Evolutionary conservation across 225 moss, liverwort and hornwort species (phyloP), one percentile per base, ranked within the genome.

Genomic region (Marchantia polymorpha): DNA sequence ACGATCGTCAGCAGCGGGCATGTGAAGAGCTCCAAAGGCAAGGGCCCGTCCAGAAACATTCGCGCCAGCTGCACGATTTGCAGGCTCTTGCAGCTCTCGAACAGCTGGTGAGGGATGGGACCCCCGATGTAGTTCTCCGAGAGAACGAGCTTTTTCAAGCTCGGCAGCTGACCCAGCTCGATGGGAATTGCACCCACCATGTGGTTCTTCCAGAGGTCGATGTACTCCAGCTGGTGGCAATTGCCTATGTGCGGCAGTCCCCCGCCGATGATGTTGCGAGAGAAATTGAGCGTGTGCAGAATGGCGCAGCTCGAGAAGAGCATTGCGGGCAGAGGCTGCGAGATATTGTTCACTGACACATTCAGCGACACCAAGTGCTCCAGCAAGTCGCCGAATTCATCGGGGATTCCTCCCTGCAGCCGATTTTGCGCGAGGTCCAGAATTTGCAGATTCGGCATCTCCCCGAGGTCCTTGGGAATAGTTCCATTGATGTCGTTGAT

Each of bases 1-100:
- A 94, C 55, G 68, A 85, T 63, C 80, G 55, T 31, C 56, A 94
- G 77, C 46, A 77, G 82, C 19, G 81, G 69, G 74, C 90, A 94
- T 49, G 80, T 51, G 20, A 72, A 63, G 0, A 87, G 13, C 46
- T 81, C 74, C 22, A 30, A 50, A 23, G 87, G 87, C 14, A 87
- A 53, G 3, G 54, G 16, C 11, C 84, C 87, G 7, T 65, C 77
- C 26, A 87, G 48, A 22, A 7, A 46, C 69, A 78, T 80, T 64
- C 87, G 54, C 11, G 53, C 54, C 0, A 87, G 0, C 55, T 84
- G 78, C 67, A 87, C 6, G 0, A 29, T 76, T 60, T 70, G 52
- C 2, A 84, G 20, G 51, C 7, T 84, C 46, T 66, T 25, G 17
- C 87, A 87, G 59, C 78, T 82, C 4, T 55, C 64, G 12, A 84